These are phyloP conservation scores for Cytauxzoon felis DNA, from an alignment of 169 alveolate species.

Conservation along the genomic window DNA sequence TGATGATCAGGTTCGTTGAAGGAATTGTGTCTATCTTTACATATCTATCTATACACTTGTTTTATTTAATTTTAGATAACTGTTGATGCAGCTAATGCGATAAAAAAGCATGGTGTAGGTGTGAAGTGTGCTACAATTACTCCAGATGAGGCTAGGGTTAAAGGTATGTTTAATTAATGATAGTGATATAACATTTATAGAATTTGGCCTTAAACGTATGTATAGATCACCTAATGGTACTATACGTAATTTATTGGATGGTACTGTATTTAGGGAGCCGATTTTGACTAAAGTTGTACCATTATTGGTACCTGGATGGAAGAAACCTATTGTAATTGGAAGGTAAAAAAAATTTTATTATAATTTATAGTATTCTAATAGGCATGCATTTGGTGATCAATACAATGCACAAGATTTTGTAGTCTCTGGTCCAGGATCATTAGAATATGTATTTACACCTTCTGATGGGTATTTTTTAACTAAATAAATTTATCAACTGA, in stretches of 20 bases:
- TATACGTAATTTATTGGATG: slow-evolving; percentile 89
- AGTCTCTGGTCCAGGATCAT: slow-evolving; percentile 83
- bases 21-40: not conserved
- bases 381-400: slow-evolving; percentile 95
- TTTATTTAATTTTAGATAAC: slow-evolving; percentile 74
- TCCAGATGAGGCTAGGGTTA: slow-evolving; percentile 93
- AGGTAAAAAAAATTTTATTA: too few species aligned
- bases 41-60: not conserved
- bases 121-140: slow-evolving; percentile 95
- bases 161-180: slow-evolving; percentile 13
- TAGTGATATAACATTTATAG: slow-evolving; percentile 39
- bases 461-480: slow-evolving; percentile 59
- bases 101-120: slow-evolving; percentile 85
- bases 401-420: slow-evolving; percentile 85
- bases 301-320: slow-evolving; percentile 88
- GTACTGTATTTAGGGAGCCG: slow-evolving; percentile 94
- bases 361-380: too few species aligned
- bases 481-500: not conserved
- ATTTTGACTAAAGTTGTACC: slow-evolving; percentile 88
- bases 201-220: slow-evolving; percentile 89
- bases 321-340: slow-evolving; percentile 90
- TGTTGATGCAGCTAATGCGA: slow-evolving; percentile 92
- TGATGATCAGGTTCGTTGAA: slow-evolving; percentile 71
- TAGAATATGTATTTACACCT: slow-evolving; percentile 82
- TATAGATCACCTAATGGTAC: slow-evolving; percentile 95